Evolutionary conservation across 192 early-diverging fungal species (phyloP).

Genomic region (Lobosporangium transversale): DNA sequence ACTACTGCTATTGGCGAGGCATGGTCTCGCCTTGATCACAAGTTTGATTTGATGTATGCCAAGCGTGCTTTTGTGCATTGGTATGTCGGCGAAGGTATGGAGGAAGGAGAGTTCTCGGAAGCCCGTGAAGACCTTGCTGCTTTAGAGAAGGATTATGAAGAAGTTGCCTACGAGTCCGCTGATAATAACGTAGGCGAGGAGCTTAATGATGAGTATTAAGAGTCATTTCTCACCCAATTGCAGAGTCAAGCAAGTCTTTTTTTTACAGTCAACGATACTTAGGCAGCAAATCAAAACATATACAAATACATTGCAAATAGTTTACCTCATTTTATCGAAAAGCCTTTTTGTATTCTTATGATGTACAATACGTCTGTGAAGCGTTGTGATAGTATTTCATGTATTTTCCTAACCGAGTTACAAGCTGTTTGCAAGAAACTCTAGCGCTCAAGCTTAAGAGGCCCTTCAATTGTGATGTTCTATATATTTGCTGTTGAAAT

Average conservation of each 20-base stretch:
- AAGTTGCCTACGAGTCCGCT: constrained; percentile 96
- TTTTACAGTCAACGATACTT: too few species aligned
- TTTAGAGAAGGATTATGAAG: constrained; percentile 99
- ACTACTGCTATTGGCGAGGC: constrained; percentile 99
- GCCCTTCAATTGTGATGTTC: too few species aligned
- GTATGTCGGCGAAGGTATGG: constrained; percentile 99
- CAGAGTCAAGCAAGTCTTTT: background rate
- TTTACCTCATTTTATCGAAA: too few species aligned
- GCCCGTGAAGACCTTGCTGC: constrained; percentile 99
- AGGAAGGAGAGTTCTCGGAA: constrained; percentile 99
- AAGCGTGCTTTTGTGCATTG: constrained; percentile 99
- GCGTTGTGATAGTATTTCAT: too few species aligned
- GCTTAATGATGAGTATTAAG: constrained; percentile 52
- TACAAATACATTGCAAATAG: too few species aligned
- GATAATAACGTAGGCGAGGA: constrained; percentile 69
- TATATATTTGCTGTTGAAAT: too few species aligned
- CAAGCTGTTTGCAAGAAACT: too few species aligned
- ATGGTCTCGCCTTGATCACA: constrained; percentile 99
- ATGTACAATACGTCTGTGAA: too few species aligned
- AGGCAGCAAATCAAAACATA: too few species aligned
- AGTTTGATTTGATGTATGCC: constrained; percentile 99
- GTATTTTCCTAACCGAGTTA: too few species aligned
- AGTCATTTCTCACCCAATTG: background rate
- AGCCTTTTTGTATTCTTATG: too few species aligned
- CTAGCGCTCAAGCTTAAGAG: too few species aligned